phyloP scores from a whole-genome alignment of 2,329 filamentous ascomycete species.

The Aaosphaeria arxii region DNA sequence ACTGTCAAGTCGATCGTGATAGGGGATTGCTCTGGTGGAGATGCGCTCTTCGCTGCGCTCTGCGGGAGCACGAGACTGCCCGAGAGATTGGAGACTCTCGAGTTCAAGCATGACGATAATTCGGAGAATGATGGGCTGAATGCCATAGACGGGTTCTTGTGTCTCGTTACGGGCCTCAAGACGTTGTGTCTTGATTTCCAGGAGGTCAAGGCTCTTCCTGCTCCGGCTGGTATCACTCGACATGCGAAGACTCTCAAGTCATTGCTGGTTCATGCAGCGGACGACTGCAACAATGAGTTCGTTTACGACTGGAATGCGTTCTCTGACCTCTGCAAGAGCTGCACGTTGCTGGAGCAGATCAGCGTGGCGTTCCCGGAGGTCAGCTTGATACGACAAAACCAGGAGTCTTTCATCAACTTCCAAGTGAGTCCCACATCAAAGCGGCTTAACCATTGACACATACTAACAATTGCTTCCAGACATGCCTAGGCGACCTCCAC shows the following conservation, averaged over 20 bases:
- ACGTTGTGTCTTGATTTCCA: constrained; percentile 45
- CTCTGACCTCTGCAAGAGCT: constrained; percentile 45
- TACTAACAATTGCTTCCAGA: constrained; percentile 12
- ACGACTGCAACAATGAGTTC: constrained; percentile 41
- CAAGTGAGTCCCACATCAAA: constrained; percentile 26
- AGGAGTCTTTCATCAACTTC: constrained; percentile 42
- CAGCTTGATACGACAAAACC: constrained; percentile 41
- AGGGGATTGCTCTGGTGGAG: constrained; percentile 45
- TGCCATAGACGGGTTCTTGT: constrained; percentile 48
- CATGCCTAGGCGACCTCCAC: constrained; percentile 36
- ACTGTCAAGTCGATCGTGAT: constrained; percentile 42
- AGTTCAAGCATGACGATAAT: constrained; percentile 49
- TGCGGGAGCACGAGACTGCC: constrained; percentile 45
- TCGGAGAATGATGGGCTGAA: constrained; percentile 45
- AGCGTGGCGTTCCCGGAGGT: constrained; percentile 47
- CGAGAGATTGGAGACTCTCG: constrained; percentile 43
- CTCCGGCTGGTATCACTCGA: constrained; percentile 41
- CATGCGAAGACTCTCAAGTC: constrained; percentile 45
- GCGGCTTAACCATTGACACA: too few relatives aligned
- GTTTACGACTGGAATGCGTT: constrained; percentile 45
- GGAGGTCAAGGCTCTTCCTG: constrained; percentile 41
- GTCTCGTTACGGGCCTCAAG: constrained; percentile 44
- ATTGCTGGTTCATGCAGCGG: constrained; percentile 44
- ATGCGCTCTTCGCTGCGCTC: constrained; percentile 46
- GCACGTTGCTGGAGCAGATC: constrained; percentile 43